These are phyloP conservation scores for Neurospora sp. DNA, from an alignment of 2,329 filamentous ascomycete genomes.

Conservation along the genomic window DNA sequence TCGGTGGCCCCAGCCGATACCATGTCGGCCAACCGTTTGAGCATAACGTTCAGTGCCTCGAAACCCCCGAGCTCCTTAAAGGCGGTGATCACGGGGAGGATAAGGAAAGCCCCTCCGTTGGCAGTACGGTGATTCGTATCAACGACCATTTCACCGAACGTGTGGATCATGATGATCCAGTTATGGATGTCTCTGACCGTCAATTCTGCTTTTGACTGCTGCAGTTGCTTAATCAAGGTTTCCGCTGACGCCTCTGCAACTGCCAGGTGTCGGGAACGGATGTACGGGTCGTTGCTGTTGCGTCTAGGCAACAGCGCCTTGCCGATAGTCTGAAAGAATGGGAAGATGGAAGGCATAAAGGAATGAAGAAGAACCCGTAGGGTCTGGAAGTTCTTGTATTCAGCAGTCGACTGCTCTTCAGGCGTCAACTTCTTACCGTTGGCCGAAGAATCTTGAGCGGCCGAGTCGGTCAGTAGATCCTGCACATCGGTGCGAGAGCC, in stretches of 20 bases:
- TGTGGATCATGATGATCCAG: slow-evolving; percentile 71
- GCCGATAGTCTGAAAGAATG: slow-evolving; percentile 77
- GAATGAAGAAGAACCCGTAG: slow-evolving; percentile 69
- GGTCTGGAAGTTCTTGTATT: slow-evolving; percentile 65
- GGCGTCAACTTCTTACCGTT: slow-evolving; percentile 30
- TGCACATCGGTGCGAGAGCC: neutral
- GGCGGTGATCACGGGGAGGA: slow-evolving; percentile 70
- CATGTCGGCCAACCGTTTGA: slow-evolving; percentile 56
- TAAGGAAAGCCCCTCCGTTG: slow-evolving; percentile 41
- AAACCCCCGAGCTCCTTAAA: slow-evolving; percentile 80
- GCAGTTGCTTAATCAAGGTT: slow-evolving; percentile 58
- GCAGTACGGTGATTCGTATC: slow-evolving; percentile 47
- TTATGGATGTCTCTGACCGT: slow-evolving; percentile 63
- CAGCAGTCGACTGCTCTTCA: slow-evolving; percentile 30
- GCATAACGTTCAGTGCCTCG: slow-evolving; percentile 59
- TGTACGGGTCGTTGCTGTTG: slow-evolving; percentile 53
- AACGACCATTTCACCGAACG: slow-evolving; percentile 67
- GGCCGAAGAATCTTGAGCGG: slow-evolving; percentile 8
- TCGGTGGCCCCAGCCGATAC: slow-evolving; percentile 30
- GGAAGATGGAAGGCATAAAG: slow-evolving; percentile 68
- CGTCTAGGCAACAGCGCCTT: slow-evolving; percentile 70
- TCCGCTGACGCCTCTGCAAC: slow-evolving; percentile 59
- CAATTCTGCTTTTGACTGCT: slow-evolving; percentile 32
- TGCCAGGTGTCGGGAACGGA: slow-evolving; percentile 42
- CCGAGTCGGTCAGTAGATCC: neutral